Base-by-base conservation (phyloP, 225 moss, liverwort and hornwort species). In the Neckera pumila region DNA sequence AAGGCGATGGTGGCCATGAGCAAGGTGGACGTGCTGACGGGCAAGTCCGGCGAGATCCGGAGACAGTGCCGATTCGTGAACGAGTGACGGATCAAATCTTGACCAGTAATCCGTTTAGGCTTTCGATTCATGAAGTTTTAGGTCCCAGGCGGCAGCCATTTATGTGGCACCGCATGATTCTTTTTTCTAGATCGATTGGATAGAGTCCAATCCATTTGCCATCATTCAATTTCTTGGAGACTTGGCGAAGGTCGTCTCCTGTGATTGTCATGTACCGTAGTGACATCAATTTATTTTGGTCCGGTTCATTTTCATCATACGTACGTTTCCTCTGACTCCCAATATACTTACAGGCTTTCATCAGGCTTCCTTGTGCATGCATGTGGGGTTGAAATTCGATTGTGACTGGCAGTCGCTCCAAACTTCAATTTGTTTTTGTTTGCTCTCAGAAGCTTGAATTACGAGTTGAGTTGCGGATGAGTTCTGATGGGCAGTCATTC, bases 1-100 rank as follows among this genome's bases (percentile, higher is more conserved):
- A 49, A 74, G 62, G 87, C 87, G 30, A 90, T 90, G 90, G 64
- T 90, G 42, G 84, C 90, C 1, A 27, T 90, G 87, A 87, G 90
- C 87, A 20, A 71, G 34, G 57, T 90, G 36, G 84, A 71, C 33
- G 79, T 74, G 42, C 53, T 90, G 15, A 90, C 84, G 26, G 87
- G 79, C 21, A 7, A 21, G 11, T 60, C 56, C 34, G 90, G 87
- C 36, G 67, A 87, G 58, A 90, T 90, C 60, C 84, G 90, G 12
- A 56, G 69, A 25, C 38, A 65, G 18, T 83, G 83, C 28, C 8
- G 53, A 2, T 66, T 47, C 51, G 36, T 83, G 53, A 83, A 83
- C 83, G 28, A 81, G 81, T 23, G 34, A 2, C 54, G 36, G 60
- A 14, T 49, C 6, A 1, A 3, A 20, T 11, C 34, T 33, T 1